Conservation (phyloP, 2,329 filamentous ascomycete genomes). For the Ceratocystiopsis sp. region DNA sequence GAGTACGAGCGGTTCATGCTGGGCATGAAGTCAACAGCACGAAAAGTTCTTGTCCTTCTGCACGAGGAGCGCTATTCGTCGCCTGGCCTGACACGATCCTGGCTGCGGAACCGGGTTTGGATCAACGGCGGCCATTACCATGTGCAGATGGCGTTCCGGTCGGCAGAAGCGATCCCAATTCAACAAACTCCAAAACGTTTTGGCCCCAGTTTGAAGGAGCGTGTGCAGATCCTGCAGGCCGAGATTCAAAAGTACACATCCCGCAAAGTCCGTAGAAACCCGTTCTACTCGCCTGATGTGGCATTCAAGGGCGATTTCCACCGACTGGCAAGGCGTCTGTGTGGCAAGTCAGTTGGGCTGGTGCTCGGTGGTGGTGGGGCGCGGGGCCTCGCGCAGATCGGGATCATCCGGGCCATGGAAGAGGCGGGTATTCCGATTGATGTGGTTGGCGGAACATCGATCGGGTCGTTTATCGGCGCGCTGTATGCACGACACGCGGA, state of each 20-base stretch:
- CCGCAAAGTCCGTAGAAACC: constrained; percentile 71
- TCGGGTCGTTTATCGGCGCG: constrained; percentile 87
- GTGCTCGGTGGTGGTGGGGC: constrained; percentile 91
- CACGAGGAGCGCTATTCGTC: constrained; percentile 79
- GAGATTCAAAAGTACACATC: constrained; percentile 98
- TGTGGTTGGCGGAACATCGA: constrained; percentile 87
- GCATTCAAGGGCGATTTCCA: constrained; percentile 96
- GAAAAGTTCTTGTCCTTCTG: constrained; percentile 79
- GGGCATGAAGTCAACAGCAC: constrained; percentile 90
- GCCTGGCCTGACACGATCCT: constrained; percentile 70
- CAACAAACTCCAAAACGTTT: constrained; percentile 61
- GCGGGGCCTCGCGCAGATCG: constrained; percentile 78
- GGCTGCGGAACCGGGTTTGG: constrained; percentile 88
- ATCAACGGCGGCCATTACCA: constrained; percentile 97
- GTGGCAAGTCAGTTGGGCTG: constrained; percentile 84
- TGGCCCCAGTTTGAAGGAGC: constrained; percentile 72
- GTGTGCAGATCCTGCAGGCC: constrained; percentile 86
- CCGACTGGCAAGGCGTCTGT: constrained; percentile 71
- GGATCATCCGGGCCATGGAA: constrained; percentile 86
- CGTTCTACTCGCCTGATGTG: constrained; percentile 79
- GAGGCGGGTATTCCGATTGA: constrained; percentile 95
- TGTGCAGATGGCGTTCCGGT: constrained; percentile 82
- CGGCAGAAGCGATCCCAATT: constrained; percentile 51
- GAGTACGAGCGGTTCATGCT: constrained; percentile 95
- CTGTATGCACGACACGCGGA: constrained; percentile 93